Conservation (phyloP, 768 basidiomycete species). For the Boletus tomentosulus region DNA sequence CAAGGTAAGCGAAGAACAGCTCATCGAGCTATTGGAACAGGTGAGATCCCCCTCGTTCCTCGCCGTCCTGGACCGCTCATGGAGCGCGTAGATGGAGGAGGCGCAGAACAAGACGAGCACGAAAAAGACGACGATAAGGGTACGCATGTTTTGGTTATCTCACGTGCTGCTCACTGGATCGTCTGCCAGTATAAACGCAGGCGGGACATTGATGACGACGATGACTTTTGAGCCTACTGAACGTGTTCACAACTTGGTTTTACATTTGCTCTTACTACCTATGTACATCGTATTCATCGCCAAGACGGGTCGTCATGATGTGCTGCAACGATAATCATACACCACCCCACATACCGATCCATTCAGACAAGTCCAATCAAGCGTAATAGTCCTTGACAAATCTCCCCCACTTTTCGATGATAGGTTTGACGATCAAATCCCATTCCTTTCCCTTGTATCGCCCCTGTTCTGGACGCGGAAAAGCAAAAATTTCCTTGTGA, state of each 20-base stretch:
- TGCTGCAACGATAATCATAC: background rate
- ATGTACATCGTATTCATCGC: background rate
- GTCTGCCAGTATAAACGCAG: conserved; percentile 54
- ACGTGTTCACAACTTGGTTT: background rate
- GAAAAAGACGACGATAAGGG: conserved; percentile 60
- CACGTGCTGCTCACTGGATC: conserved; percentile 1
- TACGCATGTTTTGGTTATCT: conserved; percentile 22
- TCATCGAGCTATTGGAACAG: conserved; percentile 85
- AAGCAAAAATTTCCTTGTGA: conserved; percentile 81
- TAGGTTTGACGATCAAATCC: conserved; percentile 68
- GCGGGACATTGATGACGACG: conserved; percentile 63
- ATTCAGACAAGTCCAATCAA: conserved; percentile 6
- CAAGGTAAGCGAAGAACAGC: conserved; percentile 71
- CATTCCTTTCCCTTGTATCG: conserved; percentile 63
- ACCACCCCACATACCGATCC: no score
- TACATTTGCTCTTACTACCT: background rate
- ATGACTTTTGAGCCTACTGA: conserved; percentile 39
- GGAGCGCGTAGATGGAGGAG: conserved; percentile 46
- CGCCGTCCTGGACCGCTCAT: conserved; percentile 8
- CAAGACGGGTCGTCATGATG: no score
- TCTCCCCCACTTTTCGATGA: conserved; percentile 73
- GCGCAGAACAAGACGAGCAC: conserved; percentile 44
- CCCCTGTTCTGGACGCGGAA: conserved; percentile 51
- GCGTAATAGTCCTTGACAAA: conserved; percentile 45
- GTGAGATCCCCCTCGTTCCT: conserved; percentile 35